phyloP scores from a whole-genome alignment of 306 rosid species.

The Urtica urens region DNA sequence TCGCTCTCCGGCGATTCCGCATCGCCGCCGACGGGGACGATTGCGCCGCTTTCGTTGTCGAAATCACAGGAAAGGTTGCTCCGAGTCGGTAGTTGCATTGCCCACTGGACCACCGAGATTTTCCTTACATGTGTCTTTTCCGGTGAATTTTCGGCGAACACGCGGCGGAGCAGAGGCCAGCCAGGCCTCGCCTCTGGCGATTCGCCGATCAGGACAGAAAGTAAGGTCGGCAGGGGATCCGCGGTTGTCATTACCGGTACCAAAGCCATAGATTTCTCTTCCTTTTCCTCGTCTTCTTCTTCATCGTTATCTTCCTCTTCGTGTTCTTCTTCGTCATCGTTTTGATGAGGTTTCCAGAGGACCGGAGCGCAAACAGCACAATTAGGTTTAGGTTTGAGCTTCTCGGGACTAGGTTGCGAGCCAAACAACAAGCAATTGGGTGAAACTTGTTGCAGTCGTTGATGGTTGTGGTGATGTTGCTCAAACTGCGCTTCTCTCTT shows the following conservation, averaged over 20 bases:
- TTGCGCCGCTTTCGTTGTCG: slow-evolving; percentile 56
- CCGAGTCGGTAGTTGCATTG: slow-evolving; percentile 76
- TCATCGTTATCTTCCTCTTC: slow-evolving; percentile 18
- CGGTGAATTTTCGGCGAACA: slow-evolving; percentile 13
- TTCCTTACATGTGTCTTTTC: slow-evolving; percentile 22
- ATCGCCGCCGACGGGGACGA: slow-evolving; percentile 49
- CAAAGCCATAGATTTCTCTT: slow-evolving; percentile 53
- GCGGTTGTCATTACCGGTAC: slow-evolving; percentile 46
- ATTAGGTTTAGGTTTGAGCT: slow-evolving; percentile 13
- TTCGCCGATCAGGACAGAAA: slow-evolving; percentile 28
- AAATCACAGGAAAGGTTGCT: slow-evolving; percentile 22
- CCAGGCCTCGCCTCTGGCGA: slow-evolving; percentile 62
- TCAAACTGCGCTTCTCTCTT: slow-evolving; percentile 42
- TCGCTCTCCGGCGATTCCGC: slow-evolving; percentile 20
- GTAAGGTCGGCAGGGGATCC: slow-evolving; percentile 21
- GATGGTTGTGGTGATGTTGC: slow-evolving; percentile 3
- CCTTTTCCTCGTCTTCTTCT: neutral
- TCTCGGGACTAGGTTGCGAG: no score
- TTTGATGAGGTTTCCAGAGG: neutral
- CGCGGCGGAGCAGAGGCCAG: slow-evolving; percentile 76
- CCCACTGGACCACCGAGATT: slow-evolving; percentile 93
- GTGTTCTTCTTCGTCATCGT: slow-evolving; percentile 15
- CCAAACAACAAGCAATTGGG: slow-evolving; percentile 17
- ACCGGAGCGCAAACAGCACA: slow-evolving; percentile 49
- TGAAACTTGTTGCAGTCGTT: neutral